A percentile compares a stretch with the other conserved stretches of the same genome.
phyloP scores from a whole-genome alignment of 306 rosid genomes.

The Castanea mollissima region DNA sequence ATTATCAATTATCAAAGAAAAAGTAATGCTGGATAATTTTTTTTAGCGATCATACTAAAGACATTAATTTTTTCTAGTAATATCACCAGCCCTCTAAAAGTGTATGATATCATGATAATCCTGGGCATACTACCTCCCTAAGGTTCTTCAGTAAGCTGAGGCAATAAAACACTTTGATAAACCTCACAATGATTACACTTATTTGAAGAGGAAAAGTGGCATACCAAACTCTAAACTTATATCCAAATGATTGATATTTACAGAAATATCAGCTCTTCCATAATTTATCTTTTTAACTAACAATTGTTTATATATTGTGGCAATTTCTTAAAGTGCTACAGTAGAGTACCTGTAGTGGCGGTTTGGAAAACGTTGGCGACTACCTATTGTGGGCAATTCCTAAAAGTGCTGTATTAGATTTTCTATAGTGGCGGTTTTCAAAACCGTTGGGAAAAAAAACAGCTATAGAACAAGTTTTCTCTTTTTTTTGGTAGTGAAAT shows the following conservation, averaged over 20 bases:
- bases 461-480: no score
- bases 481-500: background rate
- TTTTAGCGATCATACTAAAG: background rate
- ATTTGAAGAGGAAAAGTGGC: background rate
- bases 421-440: no score
- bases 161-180: background rate
- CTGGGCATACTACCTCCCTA: background rate
- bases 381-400: no score
- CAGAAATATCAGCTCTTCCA: background rate
- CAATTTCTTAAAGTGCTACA: no score
- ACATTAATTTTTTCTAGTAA: background rate
- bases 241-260: no score
- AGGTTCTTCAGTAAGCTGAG: no score
- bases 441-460: no score
- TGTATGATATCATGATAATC: background rate
- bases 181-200: background rate
- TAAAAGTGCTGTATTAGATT: no score
- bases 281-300: background rate
- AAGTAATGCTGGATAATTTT: background rate
- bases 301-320: background rate
- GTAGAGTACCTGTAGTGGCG: no score
- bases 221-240: no score
- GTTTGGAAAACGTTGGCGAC: no score
- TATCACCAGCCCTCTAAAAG: conserved; percentile 11
- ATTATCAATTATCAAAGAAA: background rate